These are phyloP conservation scores for Cryptococcus sp. DNA, from an alignment of 1,284 basidiomycete species.

Conservation along the genomic window DNA sequence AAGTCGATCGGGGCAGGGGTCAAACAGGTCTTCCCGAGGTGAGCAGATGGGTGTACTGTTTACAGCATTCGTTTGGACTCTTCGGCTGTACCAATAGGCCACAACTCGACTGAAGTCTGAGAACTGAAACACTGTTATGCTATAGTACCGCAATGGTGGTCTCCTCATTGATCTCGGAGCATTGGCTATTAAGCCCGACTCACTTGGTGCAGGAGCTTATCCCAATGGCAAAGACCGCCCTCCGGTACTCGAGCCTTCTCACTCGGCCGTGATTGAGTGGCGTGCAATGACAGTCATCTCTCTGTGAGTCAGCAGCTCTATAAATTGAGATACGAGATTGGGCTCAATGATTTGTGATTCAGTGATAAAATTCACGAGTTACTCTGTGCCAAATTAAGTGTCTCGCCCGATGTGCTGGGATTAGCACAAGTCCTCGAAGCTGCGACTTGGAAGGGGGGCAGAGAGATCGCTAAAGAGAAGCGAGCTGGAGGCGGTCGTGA, in stretches of 20 bases:
- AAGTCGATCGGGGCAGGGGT: conserved; percentile 64
- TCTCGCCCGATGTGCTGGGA: conserved; percentile 56
- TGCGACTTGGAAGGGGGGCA: conserved; percentile 93
- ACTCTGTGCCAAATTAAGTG: conserved; percentile 64
- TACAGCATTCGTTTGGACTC: not conserved
- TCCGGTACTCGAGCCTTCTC: conserved; percentile 66
- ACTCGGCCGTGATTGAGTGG: conserved; percentile 94
- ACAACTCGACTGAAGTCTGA: too few species aligned
- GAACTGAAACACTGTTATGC: conserved; percentile 53
- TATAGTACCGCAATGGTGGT: conserved; percentile 90
- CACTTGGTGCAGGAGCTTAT: conserved; percentile 42
- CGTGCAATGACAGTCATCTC: conserved; percentile 89
- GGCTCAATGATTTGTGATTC: conserved; percentile 2
- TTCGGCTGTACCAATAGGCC: not conserved
- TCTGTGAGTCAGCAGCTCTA: conserved; percentile 61
- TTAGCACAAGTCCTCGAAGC: conserved; percentile 89
- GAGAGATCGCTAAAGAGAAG: conserved; percentile 81
- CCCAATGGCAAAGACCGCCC: conserved; percentile 44
- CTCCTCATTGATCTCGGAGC: conserved; percentile 82
- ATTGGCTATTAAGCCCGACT: conserved; percentile 59
- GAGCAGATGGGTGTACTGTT: conserved; percentile 2
- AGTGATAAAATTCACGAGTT: conserved; percentile 78
- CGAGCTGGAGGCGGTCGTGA: conserved; percentile 69
- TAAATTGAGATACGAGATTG: not conserved
- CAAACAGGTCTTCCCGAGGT: conserved; percentile 52